Evolutionary conservation across 371 early-diverging fungal species (phyloP).

Genomic region (Mucor sp.): DNA sequence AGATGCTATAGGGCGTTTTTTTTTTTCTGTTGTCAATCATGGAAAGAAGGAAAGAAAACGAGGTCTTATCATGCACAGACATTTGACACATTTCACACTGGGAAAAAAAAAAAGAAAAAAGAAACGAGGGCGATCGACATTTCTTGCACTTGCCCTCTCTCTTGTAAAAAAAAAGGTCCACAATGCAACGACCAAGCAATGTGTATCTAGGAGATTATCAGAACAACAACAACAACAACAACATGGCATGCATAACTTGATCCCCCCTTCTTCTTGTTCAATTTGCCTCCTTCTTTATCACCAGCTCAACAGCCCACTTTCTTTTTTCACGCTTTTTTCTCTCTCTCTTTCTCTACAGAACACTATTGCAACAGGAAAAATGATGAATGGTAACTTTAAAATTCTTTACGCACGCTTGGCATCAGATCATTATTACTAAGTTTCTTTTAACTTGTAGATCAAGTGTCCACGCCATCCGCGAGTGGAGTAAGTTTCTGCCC

Average conservation of each 20-base stretch:
- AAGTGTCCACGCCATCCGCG: neutral
- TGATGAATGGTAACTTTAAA: constrained; percentile 1
- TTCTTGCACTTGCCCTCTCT: neutral
- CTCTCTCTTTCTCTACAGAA: neutral
- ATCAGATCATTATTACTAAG: neutral
- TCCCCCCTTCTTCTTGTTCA: neutral
- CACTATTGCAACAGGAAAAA: neutral
- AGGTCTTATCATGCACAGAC: neutral
- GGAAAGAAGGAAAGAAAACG: neutral
- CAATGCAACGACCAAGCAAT: neutral
- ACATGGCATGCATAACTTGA: constrained; percentile 4
- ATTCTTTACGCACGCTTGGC: neutral
- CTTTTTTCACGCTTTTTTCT: neutral
- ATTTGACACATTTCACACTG: neutral
- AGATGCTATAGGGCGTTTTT: neutral
- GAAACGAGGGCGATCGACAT: neutral
- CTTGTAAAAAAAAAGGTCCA: too few species aligned
- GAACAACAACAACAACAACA: neutral
- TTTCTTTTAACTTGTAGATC: neutral
- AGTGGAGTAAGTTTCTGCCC: constrained; percentile 6
- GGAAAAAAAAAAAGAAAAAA: neutral
- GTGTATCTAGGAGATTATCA: neutral
- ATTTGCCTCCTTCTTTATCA: neutral
- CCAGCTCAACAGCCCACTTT: neutral
- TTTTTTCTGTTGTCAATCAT: constrained; percentile 9